Base-by-base conservation (phyloP, 768 basidiomycete species). In the Calvatia gigantea region DNA sequence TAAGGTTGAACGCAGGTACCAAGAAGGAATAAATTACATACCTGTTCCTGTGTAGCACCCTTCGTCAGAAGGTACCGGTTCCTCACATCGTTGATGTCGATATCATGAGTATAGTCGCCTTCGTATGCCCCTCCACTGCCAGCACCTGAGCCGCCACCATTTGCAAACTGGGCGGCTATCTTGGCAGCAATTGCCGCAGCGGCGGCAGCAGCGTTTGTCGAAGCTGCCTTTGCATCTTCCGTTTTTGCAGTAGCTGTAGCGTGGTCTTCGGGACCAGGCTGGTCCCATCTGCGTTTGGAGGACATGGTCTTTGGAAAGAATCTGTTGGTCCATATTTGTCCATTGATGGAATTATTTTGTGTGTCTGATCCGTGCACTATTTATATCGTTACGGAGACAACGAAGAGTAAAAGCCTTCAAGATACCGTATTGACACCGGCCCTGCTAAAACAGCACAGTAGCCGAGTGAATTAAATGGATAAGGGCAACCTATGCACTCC, bases 31-130 rank as follows among this genome's bases (percentile, higher is more conserved):
- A 23, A 35, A 14, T 39, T 44, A 58, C 87, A 42, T 53, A 93
- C 95, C 80, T 97, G 87, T 58, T 86, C 75, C 70, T 98, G 96
- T 2, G 96, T 98, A 9, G 89, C 80, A 2, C 93, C 92, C 69
- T 92, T 96, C 44, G 95, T 98, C 64, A 98, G 74, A 67, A 98
- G 75, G 70, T 98, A 98, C 61, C 96, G 80, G 72, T 98, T 98
- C 68, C 95, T 77, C 46, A 94, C 77, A 70, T 98, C 95, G 68
- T 98, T 98, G 69, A 98, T 97, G 69, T 98, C 96, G 54, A 98
- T 95, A 65, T 97, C 92, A 61, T 91, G 82, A 11, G 84, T 87
- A 62, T 86, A 98, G 43, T 90, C 91, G 39, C 79, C 90, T 61
- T 91, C 89, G 46, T 89, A 83, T 2, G 77, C 63, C 15, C 77